Evolutionary conservation across 2,329 filamentous ascomycete genomes (phyloP), one percentile per base, ranked within the genome.

Genomic region (Claviceps sorghi): DNA sequence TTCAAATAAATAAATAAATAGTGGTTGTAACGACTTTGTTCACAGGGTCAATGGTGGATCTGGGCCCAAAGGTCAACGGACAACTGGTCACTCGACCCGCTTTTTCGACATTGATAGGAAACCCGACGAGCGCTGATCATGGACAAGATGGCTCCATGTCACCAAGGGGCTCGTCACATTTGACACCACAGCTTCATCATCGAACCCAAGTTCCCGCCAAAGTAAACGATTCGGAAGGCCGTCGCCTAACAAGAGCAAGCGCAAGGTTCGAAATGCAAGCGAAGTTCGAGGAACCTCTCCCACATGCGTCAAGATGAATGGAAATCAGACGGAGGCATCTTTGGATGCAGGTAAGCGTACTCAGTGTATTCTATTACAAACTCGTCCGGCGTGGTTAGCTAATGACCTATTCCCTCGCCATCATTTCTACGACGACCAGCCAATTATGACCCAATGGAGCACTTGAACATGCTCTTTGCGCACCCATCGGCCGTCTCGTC

Each of bases 391-490:
- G 7, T 34, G 13, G 21, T 19, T 10, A 10, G 26, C 53, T 52
- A 38, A 54, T 43, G 4, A 19, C 10, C 29, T 26, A 43, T 26
- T 10, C 15, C 21, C 19, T 19, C 21, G 13, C 21, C 41, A 10
- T 4, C 1, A 13, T 21, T 36, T 34, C n/a, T 54, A 6, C 2
- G 3, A 9, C 17, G 22, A 17, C 13, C 54, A 79, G 77, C 72
- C 67, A 83, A 95, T 68, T 97, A 96, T 72, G 85, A 97, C 66
- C 89, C 93, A 51, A 84, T 97, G 65, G 79, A 88, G 61, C 89
- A 98, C 69, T 78, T 98, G 53, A 97, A 98, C 72, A 77, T 85
- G 56, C 84, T 98, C 62, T 98, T 98, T 74, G 83, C 88, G 49
- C 88, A 95, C 62, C 86, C 91, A 1, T 87, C 88, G 38, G 83